Evolutionary conservation across 139 green algal species (phyloP).

Genomic region (Picochlorum costavermella): DNA sequence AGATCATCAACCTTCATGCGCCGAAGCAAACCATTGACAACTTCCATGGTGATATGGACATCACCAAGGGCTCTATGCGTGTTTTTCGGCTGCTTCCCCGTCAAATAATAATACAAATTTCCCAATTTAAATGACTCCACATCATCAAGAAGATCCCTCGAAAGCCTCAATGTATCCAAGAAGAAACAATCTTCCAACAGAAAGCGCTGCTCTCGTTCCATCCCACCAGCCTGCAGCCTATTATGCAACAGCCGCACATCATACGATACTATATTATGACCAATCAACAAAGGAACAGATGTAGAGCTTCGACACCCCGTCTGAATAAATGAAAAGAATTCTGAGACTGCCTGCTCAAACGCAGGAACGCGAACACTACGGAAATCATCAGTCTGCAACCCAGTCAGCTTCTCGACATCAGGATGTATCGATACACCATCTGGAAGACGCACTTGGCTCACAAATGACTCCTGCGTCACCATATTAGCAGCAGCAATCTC

Average conservation of each 20-base stretch:
- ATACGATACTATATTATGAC: constrained; percentile 28
- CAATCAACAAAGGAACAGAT: constrained; percentile 17
- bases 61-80: constrained; percentile 6
- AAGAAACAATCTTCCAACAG: constrained; percentile 23
- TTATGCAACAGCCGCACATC: constrained; percentile 32
- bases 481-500: constrained; percentile 35
- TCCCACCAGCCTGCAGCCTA: constrained; percentile 11
- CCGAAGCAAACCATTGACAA: neutral
- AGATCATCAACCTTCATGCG: neutral
- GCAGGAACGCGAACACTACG: constrained; percentile 2
- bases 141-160: neutral
- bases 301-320: constrained; percentile 4
- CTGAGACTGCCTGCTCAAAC: constrained; percentile 13
- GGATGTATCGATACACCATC: neutral
- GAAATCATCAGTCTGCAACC: constrained; percentile 23
- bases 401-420: constrained; percentile 7
- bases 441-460: constrained; percentile 17
- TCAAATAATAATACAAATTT: constrained; percentile 6
- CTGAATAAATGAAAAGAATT: constrained; percentile 33
- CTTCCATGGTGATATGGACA: constrained; percentile 1
- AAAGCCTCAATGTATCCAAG: constrained; percentile 38
- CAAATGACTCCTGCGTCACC: constrained; percentile 1
- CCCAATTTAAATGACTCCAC: neutral
- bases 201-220: constrained; percentile 9
- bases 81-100: neutral